phyloP scores from a whole-genome alignment of 108 stramenopile genomes.

The Chaetoceros muelleri region DNA sequence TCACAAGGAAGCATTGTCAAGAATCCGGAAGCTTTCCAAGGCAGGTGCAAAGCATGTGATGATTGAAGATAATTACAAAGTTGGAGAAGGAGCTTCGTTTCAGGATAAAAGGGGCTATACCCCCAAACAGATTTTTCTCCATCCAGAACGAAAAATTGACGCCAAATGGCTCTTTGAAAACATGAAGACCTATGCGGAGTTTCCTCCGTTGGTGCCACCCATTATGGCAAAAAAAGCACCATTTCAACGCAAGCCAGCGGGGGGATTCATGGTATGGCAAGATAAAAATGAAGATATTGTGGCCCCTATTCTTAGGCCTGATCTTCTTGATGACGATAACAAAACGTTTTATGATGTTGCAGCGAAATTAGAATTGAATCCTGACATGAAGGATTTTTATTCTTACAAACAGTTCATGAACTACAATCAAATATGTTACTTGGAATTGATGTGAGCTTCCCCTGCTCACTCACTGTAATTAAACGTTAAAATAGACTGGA shows the following conservation, averaged over 20 bases:
- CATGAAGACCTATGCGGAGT: constrained; percentile 8
- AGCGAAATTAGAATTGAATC: constrained; percentile 3
- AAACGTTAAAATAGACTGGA: no score
- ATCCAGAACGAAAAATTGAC: neutral
- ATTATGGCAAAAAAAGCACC: neutral
- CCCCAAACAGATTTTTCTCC: constrained; percentile 11
- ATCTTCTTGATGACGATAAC: neutral
- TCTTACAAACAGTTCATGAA: constrained; percentile 20
- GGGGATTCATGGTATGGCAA: constrained; percentile 4
- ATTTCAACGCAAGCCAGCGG: neutral
- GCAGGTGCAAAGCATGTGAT: constrained; percentile 3
- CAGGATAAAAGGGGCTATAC: constrained; percentile 1
- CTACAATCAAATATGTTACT: constrained; percentile 18
- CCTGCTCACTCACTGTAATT: no score
- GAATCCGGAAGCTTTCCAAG: constrained; percentile 4
- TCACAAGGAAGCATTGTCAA: neutral
- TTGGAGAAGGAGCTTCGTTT: constrained; percentile 4
- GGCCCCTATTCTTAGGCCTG: constrained; percentile 7
- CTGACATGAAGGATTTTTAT: constrained; percentile 1
- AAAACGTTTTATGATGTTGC: neutral
- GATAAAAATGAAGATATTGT: constrained; percentile 2
- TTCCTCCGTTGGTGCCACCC: constrained; percentile 13
- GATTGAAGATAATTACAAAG: constrained; percentile 13
- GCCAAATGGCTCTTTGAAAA: constrained; percentile 3
- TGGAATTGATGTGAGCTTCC: no score